Evolutionary conservation across 257 asterid genomes (phyloP).

Genomic region (Buddleja alternifolia): DNA sequence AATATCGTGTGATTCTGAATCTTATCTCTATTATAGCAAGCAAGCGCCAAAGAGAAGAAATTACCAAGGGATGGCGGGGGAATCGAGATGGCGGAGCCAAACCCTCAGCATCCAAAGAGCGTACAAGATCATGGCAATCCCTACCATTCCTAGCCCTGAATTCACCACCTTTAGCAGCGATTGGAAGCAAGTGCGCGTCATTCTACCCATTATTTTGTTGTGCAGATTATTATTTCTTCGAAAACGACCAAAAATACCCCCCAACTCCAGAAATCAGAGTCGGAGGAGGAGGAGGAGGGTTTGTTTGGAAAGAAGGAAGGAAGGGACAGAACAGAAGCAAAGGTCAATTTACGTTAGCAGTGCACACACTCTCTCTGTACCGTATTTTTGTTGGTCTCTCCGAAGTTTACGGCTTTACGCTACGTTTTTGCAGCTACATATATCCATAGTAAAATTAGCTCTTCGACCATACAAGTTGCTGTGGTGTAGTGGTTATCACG

Average conservation of each 20-base stretch:
- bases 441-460: too few relatives aligned
- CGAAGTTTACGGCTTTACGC: constrained; percentile 16
- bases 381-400: not conserved
- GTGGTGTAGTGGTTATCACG: constrained; percentile 35
- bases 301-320: not conserved
- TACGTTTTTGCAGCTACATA: not conserved
- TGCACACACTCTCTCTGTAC: too few relatives aligned
- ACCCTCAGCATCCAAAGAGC: constrained; percentile 86
- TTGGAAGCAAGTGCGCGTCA: constrained; percentile 74
- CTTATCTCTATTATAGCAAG: not conserved
- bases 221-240: not conserved
- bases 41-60: not conserved
- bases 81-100: constrained; percentile 63
- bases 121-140: constrained; percentile 75
- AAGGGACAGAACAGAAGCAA: constrained; percentile 27
- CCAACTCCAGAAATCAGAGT: constrained; percentile 36
- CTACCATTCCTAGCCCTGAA: constrained; percentile 76
- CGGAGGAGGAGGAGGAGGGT: constrained; percentile 25
- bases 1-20: not conserved
- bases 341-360: too few relatives aligned
- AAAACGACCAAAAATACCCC: constrained; percentile 10
- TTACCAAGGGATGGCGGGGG: constrained; percentile 79
- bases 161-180: constrained; percentile 75
- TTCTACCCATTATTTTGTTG: constrained; percentile 52
- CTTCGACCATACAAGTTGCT: not conserved